phyloP scores from a whole-genome alignment of 2,329 filamentous ascomycete species.

The Colletotrichum costaricense region DNA sequence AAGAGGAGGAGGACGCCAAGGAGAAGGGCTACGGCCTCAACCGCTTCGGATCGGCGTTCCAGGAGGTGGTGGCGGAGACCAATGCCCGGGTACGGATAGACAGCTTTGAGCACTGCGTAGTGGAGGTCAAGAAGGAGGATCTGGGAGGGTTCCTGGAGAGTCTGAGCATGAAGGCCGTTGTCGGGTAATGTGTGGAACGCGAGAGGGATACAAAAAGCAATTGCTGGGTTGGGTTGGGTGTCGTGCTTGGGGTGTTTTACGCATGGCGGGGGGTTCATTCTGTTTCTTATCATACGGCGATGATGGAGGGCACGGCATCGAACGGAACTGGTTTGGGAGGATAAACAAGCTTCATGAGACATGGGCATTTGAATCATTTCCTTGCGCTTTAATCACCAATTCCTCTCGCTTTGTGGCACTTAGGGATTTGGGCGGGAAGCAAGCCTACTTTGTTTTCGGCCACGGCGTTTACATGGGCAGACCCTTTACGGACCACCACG shows the following conservation, averaged over 20 bases:
- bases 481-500: neutral
- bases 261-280: neutral
- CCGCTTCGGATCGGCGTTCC: slow-evolving; percentile 93
- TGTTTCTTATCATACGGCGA: neutral
- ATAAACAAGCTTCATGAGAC: slow-evolving; percentile 21
- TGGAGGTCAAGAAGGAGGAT: slow-evolving; percentile 98
- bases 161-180: slow-evolving; percentile 90
- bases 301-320: neutral
- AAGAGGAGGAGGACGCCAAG: slow-evolving; percentile 62
- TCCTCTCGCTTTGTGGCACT: neutral
- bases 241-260: neutral
- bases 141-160: slow-evolving; percentile 90
- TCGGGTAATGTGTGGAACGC: slow-evolving; percentile 56
- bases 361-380: slow-evolving; percentile 8
- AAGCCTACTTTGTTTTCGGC: neutral
- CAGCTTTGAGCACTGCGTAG: slow-evolving; percentile 96
- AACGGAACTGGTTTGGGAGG: neutral
- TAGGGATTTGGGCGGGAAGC: neutral
- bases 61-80: slow-evolving; percentile 93
- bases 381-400: no score
- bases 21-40: slow-evolving; percentile 82
- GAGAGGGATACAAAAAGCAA: no score
- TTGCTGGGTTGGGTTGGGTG: neutral
- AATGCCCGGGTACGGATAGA: slow-evolving; percentile 91
- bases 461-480: slow-evolving; percentile 6